Evolutionary conservation across 768 basidiomycete genomes (phyloP).

Genomic region (Pisolithus orientalis): DNA sequence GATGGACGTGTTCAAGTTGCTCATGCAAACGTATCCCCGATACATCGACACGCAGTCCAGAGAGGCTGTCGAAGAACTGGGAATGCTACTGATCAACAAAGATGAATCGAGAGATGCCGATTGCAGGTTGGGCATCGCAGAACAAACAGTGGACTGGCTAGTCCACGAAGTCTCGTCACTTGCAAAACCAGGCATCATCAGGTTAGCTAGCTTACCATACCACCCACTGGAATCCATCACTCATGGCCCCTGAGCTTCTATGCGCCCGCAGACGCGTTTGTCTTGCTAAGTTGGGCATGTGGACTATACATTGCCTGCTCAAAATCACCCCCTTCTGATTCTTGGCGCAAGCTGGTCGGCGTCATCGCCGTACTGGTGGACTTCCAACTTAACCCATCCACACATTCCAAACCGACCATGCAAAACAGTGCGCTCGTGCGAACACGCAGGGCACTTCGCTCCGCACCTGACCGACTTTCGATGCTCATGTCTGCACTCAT

Average conservation of each 20-base stretch:
- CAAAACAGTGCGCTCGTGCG: constrained; percentile 56
- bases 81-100: constrained; percentile 54
- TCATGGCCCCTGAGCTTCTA: constrained; percentile 33
- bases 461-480: constrained; percentile 46
- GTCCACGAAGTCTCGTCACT: constrained; percentile 57
- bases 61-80: constrained; percentile 64
- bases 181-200: constrained; percentile 44
- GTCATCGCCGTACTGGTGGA: constrained; percentile 59
- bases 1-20: constrained; percentile 64
- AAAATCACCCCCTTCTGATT: constrained; percentile 36
- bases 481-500: constrained; percentile 50
- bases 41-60: constrained; percentile 70
- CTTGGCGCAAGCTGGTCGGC: constrained; percentile 49
- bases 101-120: constrained; percentile 48
- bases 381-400: constrained; percentile 45
- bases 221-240: not conserved
- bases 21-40: constrained; percentile 72
- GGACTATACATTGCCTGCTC: constrained; percentile 52
- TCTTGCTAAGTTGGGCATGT: constrained; percentile 68
- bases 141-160: constrained; percentile 75
- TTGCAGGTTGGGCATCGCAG: constrained; percentile 51
- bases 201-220: constrained; percentile 36
- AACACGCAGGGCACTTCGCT: constrained; percentile 61
- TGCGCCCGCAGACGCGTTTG: constrained; percentile 56
- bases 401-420: constrained; percentile 50